phyloP scores from a whole-genome alignment of 345 rosid species.

The Salix udensis region DNA sequence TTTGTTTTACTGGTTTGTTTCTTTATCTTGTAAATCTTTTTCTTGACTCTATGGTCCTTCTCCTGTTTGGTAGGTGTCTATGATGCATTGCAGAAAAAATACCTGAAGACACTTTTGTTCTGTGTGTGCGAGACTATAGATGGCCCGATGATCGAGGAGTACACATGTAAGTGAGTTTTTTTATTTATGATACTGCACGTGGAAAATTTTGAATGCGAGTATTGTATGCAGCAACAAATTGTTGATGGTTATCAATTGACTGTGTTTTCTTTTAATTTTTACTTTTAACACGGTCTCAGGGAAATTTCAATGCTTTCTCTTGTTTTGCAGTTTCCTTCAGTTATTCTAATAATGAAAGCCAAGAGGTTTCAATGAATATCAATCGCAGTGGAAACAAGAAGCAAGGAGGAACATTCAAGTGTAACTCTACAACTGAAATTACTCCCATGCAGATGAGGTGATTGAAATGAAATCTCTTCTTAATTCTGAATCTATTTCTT shows the following conservation, averaged over 20 bases:
- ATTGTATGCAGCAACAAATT: not conserved
- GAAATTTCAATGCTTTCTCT: not conserved
- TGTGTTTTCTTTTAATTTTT: not conserved
- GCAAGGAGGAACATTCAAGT: constrained; percentile 64
- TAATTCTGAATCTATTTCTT: not conserved
- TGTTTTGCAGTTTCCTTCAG: constrained; percentile 78
- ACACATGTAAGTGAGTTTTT: constrained; percentile 52
- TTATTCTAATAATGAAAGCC: constrained; percentile 68
- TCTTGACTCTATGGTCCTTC: not conserved
- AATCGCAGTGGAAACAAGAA: constrained; percentile 76
- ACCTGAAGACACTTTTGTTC: constrained; percentile 82
- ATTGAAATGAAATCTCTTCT: not conserved
- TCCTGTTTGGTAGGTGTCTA: constrained; percentile 58
- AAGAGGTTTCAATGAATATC: constrained; percentile 84
- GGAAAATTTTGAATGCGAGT: not conserved
- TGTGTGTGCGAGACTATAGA: constrained; percentile 72
- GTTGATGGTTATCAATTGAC: not conserved
- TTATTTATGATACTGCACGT: not conserved
- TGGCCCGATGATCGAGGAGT: constrained; percentile 88
- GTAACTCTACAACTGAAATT: constrained; percentile 61
- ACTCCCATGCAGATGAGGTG: constrained; percentile 96
- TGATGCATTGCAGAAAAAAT: constrained; percentile 87
- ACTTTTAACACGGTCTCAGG: not conserved
- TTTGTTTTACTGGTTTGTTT: not conserved
- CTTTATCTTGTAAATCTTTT: not conserved